Base-by-base conservation (phyloP, 768 basidiomycete genomes). In the Collybia mongolica region DNA sequence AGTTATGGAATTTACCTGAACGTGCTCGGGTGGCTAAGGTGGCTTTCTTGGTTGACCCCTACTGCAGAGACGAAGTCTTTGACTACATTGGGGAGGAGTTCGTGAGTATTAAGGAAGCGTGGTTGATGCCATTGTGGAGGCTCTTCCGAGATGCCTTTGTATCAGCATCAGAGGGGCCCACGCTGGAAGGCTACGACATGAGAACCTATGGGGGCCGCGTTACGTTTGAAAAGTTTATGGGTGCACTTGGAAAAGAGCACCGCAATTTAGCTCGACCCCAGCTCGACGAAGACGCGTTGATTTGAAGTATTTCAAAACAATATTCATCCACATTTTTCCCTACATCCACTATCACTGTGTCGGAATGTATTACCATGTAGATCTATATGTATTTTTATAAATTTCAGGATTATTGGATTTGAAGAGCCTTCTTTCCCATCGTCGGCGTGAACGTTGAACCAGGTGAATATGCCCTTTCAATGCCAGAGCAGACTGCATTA, bases 191-290 rank as follows among this genome's bases (percentile, higher is more conserved):
- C 2, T 47, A 26, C 28, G 46, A 47, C 18, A n/a, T 26, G 8
- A 26, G 18, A 12, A 47, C 46, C 2, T 38, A 18, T 18, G 46
- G 37, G 2, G 46, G 46, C 6, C 37, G 23, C 18, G n/a, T 47
- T 38, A 39, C 46, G 23, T 47, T 23, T 45, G 28, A 45, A 46
- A 51, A 46, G 53, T 22, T 44, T 48, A 40, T 48, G 45, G 42
- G 49, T 46, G 52, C 46, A 53, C 53, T 53, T 51, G 54, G 54
- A 56, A 49, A 24, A 39, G 45, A 54, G 32, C 32, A 3, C 14
- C 32, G 32, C 3, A 2, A 32, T 32, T 14, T 32, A 32, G 11
- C 6, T 32, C 32, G 14, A 28, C 5, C 9, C 5, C 20, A 45
- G 44, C 44, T 17, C 17, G 20, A 43, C 12, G 29, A 35, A 3